Base-by-base conservation (phyloP, 192 early-diverging fungal genomes). In the Coemansia asiatica region DNA sequence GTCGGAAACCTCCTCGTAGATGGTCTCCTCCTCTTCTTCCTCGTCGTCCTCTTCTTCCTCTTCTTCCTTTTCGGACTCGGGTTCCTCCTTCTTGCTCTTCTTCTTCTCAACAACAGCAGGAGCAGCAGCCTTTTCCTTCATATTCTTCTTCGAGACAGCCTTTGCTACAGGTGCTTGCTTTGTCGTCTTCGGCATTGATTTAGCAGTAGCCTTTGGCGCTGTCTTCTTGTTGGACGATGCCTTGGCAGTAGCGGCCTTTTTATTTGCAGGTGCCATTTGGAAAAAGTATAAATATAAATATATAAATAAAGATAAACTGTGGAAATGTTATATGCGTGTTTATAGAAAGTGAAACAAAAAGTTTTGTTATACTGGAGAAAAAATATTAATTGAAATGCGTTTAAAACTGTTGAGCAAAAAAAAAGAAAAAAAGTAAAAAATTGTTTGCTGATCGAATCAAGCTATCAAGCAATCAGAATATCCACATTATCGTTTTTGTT, bases 11-110 rank as follows among this genome's bases (percentile, higher is more conserved):
- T 62, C 63, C 35, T 80, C 77, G 63, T 62, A 63, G 47, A 79
- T 84, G 19, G 75, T 83, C 64, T 56, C 68, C 61, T 76, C 70
- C 33, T 38, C 54, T 7, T 64, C 77, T 26, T 78, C 69, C 10
- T 65, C 71, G 46, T 80, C 76, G 44, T 69, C 74, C 29, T 27
- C 19, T 16, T 64, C 77, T 26, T 78, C 69, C 10, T 65, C 71
- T 51, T 80, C 76, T 50, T 69, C 74, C 29, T 27, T 22, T 16
- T 83, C 78, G 19, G 64, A 26, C 46, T 72, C 78, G 40, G 69
- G 55, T 33, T 70, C 71, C 73, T 73, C 48, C 56, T 68, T 51
- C 18, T 44, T 25, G n/a, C 71, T 46, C 56, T 68, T 51, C 18
- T 44, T 25, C 28, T 29, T 27, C 23, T 12, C 28, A 40, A 56